Evolutionary conservation across 2,329 filamentous ascomycete genomes (phyloP), one percentile per base, ranked within the genome.

Genomic region (Salinomyces thailandicus): DNA sequence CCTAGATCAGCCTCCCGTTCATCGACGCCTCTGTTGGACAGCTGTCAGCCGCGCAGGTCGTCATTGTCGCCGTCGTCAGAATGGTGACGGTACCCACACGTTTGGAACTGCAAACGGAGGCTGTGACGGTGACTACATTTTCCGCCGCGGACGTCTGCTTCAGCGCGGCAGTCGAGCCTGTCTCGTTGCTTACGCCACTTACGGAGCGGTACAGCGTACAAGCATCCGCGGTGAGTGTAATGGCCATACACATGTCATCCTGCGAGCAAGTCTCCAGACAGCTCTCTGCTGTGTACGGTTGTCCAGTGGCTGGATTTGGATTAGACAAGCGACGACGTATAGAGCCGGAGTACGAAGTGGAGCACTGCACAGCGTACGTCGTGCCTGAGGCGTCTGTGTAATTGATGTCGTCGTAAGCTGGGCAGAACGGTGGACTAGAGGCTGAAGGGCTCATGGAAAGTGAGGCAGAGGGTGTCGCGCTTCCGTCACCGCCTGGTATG

Each of bases 31-130:
- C 27, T 14, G 27, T 14, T 7, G 7, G 15, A 6, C 8, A 14
- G 11, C 7, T 16, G 7, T 18, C 31, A 9, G 39, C 42, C 16
- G 39, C 32, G 31, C 45, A 48, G 6, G 36, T 44, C 30, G 43
- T 46, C 18, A 27, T 6, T 2, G 43, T 48, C 13, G 36, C 38
- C 4, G 45, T 48, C 3, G 45, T 42, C 20, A 41, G 43, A 5
- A 48, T 41, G 6, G 43, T 48, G 3, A 29, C 44, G 7, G 38
- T 40, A 6, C 38, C 18, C 20, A 22, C 29, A 2, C 33, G 29
- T 19, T 17, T 39, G 15, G 18, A 30, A 12, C 31, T 40, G n/a
- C 32, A 31, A 11, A 36, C 40, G 17, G 39, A 45, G 1, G 43
- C 41, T 4, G 43, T 45, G 19, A 45, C 40, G 2, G 45, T 47